Evolutionary conservation across 768 basidiomycete species (phyloP), one percentile per base, ranked within the genome.

Genomic region (Macrolepiota fuliginosa): DNA sequence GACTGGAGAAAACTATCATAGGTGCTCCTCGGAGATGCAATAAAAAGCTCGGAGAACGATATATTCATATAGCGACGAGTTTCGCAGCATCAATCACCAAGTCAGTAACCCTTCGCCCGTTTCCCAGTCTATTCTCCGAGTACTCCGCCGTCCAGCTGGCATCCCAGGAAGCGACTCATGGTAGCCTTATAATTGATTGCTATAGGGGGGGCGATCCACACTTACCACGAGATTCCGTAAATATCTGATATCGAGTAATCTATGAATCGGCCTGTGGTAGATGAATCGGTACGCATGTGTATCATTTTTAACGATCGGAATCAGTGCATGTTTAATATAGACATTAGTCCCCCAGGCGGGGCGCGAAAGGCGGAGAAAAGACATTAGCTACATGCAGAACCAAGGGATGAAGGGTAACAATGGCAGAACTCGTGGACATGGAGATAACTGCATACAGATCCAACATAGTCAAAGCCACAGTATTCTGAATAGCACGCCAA

Each of bases 11-110:
- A 47, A 40, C 42, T 40, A 53, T 52, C 19, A 36, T 22, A 49
- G 25, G 51, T 60, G 27, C 51, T 60, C 58, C 58, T 60, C 58
- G 58, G 58, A 60, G 51, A 42, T 60, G 40, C 4, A 36, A 2
- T 19, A 40, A 53, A 60, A 54, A 13, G 51, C 51, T 60, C 51
- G 51, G 58, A 60, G 58, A 58, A 60, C 22, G 22, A 24, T 40
- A 47, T 49, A 58, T 56, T 32, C 29, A 52, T 29, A 58, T 50
- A 35, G 19, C 35, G 19, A 27, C 19, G 6, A 40, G 40, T 39
- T 60, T 60, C 58, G 19, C 52, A 46, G 40, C 25, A 53, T 53
- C 51, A 35, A 32, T 54, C 58, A 60, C 29, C 25, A n/a, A 35
- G 51, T 22, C 40, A 39, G 5, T 19, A 15, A 10, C 27, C 29